phyloP scores from a whole-genome alignment of 495 filamentous ascomycete species.

The Tuber indicum region DNA sequence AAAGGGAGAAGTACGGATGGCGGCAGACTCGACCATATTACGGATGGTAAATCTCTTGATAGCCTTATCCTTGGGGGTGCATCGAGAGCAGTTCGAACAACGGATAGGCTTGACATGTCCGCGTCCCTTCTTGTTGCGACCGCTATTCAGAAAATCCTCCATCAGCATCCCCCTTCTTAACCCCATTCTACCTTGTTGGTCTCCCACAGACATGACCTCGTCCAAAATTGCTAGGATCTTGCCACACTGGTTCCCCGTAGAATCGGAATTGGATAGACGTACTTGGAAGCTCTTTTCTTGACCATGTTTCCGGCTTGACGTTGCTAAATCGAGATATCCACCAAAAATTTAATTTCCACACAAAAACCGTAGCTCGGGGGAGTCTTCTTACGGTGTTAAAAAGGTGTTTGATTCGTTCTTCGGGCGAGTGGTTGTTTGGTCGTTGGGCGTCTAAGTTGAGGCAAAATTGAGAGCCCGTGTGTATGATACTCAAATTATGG shows the following conservation, averaged over 20 bases:
- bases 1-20: conserved; percentile 72
- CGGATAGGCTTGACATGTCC: conserved; percentile 99
- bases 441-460: conserved; percentile 12
- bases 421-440: conserved; percentile 4
- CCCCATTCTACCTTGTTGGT: not conserved
- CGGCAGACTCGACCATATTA: conserved; percentile 99
- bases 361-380: not conserved
- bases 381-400: not conserved
- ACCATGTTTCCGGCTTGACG: conserved; percentile 79
- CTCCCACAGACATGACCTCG: conserved; percentile 19
- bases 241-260: conserved; percentile 1
- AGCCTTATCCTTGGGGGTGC: conserved; percentile 99
- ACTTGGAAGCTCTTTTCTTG: conserved; percentile 99
- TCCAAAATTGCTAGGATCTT: not conserved
- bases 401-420: conserved; percentile 10
- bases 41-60: conserved; percentile 99
- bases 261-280: conserved; percentile 43
- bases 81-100: conserved; percentile 99
- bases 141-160: conserved; percentile 48
- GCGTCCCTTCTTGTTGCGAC: conserved; percentile 99
- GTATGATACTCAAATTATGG: conserved; percentile 14
- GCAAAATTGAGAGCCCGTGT: conserved; percentile 16
- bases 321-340: not conserved
- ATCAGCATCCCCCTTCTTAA: conserved; percentile 9
- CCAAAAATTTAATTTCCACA: not conserved